A percentile compares a stretch with the other conserved stretches of the same genome.
These are phyloP conservation scores for Aquilaria yunnanensis DNA, from an alignment of 345 rosid species.

Conservation along the genomic window DNA sequence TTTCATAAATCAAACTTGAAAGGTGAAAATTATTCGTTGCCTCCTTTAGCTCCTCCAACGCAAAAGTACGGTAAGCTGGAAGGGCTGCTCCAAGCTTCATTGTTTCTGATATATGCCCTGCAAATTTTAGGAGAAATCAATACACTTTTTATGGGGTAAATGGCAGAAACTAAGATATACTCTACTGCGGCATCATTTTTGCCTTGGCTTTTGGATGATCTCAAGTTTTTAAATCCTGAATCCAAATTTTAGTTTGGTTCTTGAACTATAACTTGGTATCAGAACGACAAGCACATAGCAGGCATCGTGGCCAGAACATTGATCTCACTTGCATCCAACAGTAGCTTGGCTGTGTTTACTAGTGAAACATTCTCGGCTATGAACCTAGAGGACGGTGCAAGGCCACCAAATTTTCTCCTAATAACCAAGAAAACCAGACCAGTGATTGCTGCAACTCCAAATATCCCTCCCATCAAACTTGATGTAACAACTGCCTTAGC, in stretches of 20 bases:
- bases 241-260: too few relatives aligned
- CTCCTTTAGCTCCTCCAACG: conserved; percentile 57
- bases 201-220: too few relatives aligned
- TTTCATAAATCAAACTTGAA: conserved; percentile 24
- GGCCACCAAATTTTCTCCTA: conserved; percentile 14
- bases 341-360: conserved; percentile 37
- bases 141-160: too few relatives aligned
- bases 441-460: conserved; percentile 30
- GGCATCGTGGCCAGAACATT: too few relatives aligned
- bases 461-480: conserved; percentile 35
- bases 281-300: too few relatives aligned
- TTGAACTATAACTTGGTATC: too few relatives aligned
- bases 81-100: conserved; percentile 63
- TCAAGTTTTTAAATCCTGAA: too few relatives aligned
- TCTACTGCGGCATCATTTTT: too few relatives aligned
- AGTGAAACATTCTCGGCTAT: conserved; percentile 27
- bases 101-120: conserved; percentile 56
- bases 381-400: conserved; percentile 18
- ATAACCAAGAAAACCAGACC: conserved; percentile 24
- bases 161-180: too few relatives aligned
- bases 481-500: conserved; percentile 29
- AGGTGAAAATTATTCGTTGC: conserved; percentile 42
- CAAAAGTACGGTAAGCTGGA: conserved; percentile 44
- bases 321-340: conserved; percentile 62
- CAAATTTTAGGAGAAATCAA: not conserved